phyloP scores from a whole-genome alignment of 2,329 filamentous ascomycete genomes.

The Microsporum audouinii region DNA sequence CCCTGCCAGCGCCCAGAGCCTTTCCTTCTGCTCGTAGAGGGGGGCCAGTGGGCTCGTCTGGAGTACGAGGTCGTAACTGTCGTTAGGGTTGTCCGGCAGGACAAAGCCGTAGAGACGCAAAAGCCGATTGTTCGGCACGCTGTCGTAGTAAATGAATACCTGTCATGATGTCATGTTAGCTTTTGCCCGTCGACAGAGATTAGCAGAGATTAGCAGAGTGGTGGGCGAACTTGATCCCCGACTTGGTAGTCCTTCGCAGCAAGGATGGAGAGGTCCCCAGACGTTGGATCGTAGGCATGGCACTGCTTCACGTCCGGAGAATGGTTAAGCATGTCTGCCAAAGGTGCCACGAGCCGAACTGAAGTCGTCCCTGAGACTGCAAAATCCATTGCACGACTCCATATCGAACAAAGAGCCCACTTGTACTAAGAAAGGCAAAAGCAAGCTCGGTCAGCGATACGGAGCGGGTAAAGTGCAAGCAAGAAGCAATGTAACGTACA shows the following conservation, averaged over 20 bases:
- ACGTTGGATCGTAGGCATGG: conserved; percentile 25
- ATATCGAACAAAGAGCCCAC: conserved; percentile 25
- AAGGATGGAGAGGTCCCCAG: conserved; percentile 25
- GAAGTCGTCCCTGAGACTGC: conserved; percentile 15
- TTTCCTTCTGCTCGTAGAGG: conserved; percentile 27
- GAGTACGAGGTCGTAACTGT: conserved; percentile 30
- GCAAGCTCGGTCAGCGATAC: conserved; percentile 14
- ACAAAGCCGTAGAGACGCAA: conserved; percentile 31
- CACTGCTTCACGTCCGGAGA: conserved; percentile 25
- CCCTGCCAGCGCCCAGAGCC: conserved; percentile 26
- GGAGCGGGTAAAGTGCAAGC: conserved; percentile 12
- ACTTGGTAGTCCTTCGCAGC: conserved; percentile 22
- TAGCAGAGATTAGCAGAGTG: conserved; percentile 13
- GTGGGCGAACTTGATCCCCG: conserved; percentile 26
- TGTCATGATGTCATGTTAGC: conserved; percentile 12
- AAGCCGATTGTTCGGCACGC: conserved; percentile 27
- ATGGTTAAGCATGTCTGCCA: conserved; percentile 32
- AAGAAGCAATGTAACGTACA: conserved; percentile 20
- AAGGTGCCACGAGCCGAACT: conserved; percentile 23
- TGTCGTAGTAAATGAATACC: conserved; percentile 27
- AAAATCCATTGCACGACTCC: conserved; percentile 29
- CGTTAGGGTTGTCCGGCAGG: conserved; percentile 26
- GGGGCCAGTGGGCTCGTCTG: conserved; percentile 25
- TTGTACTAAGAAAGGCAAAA: conserved; percentile 24
- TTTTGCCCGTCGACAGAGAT: conserved; percentile 13